A percentile compares a stretch with the other conserved stretches of the same genome.
These are phyloP conservation scores for Ilyonectria destructans DNA, from an alignment of 2,329 filamentous ascomycete genomes.

Conservation along the genomic window DNA sequence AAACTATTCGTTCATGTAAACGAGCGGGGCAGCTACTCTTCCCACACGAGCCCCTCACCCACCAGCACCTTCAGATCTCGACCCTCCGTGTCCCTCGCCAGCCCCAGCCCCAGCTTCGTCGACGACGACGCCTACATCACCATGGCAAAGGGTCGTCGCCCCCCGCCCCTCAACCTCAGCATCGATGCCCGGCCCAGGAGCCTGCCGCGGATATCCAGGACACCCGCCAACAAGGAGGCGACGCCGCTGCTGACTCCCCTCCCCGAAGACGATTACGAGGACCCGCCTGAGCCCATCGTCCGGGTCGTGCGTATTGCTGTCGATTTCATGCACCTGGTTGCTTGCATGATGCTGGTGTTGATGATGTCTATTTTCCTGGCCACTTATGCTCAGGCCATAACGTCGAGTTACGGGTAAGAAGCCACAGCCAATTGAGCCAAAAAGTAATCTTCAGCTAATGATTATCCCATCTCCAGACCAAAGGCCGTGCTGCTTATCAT, in stretches of 20 bases:
- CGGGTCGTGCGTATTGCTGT: slow-evolving; percentile 50
- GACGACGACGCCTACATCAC: slow-evolving; percentile 17
- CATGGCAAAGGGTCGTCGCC: slow-evolving; percentile 52
- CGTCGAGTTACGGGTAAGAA: slow-evolving; percentile 42
- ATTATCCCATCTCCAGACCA: slow-evolving; percentile 27
- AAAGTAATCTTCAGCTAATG: not conserved
- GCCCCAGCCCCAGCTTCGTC: slow-evolving; percentile 22
- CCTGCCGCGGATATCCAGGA: slow-evolving; percentile 45
- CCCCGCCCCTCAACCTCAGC: slow-evolving; percentile 54
- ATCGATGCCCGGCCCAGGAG: slow-evolving; percentile 45
- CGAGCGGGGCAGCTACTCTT: slow-evolving; percentile 26
- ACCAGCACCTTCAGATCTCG: slow-evolving; percentile 17
- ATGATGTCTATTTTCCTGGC: slow-evolving; percentile 54
- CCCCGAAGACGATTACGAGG: slow-evolving; percentile 44
- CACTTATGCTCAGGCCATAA: slow-evolving; percentile 44
- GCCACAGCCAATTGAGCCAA: slow-evolving; percentile 11
- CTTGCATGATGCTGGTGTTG: slow-evolving; percentile 52
- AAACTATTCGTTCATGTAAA: slow-evolving; percentile 32
- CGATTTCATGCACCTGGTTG: slow-evolving; percentile 52
- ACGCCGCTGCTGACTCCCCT: slow-evolving; percentile 46
- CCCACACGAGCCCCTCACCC: slow-evolving; percentile 20
- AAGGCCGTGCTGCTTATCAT: slow-evolving; percentile 52
- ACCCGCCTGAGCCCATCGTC: slow-evolving; percentile 42
- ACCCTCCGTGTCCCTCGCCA: slow-evolving; percentile 31
- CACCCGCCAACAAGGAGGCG: slow-evolving; percentile 42